Evolutionary conservation across 371 early-diverging fungal genomes (phyloP).

Genomic region (Mucor mucedo): DNA sequence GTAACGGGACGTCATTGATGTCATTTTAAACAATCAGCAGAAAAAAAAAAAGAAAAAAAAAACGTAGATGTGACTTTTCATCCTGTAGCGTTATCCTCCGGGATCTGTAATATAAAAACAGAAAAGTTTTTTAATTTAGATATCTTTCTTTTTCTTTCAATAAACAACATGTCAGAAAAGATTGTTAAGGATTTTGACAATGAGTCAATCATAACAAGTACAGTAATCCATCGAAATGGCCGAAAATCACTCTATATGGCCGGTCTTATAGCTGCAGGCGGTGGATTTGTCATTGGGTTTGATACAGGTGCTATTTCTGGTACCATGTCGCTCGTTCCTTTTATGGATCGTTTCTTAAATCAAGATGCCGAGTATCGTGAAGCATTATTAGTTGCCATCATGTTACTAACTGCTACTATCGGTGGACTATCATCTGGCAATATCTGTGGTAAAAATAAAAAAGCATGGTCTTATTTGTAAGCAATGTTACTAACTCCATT

Average conservation of each 20-base stretch:
- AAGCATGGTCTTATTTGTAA: neutral
- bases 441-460: constrained; percentile 39
- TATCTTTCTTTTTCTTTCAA: neutral
- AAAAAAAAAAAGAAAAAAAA: no score
- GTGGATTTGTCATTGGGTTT: constrained; percentile 29
- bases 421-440: constrained; percentile 48
- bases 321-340: constrained; percentile 27
- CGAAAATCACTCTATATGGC: constrained; percentile 37
- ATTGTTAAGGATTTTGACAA: constrained; percentile 11
- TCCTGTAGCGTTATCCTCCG: neutral
- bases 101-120: neutral
- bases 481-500: neutral
- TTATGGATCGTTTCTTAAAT: constrained; percentile 25
- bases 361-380: constrained; percentile 51
- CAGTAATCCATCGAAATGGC: constrained; percentile 16
- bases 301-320: constrained; percentile 28
- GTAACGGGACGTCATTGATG: no score
- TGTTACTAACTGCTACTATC: constrained; percentile 51
- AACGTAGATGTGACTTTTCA: neutral
- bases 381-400: constrained; percentile 42
- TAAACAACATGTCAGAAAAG: constrained; percentile 11
- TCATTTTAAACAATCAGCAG: no score
- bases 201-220: constrained; percentile 19
- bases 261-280: constrained; percentile 27
- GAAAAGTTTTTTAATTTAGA: neutral